A percentile compares a stretch with the other conserved stretches of the same genome.
Conservation (phyloP, 768 basidiomycete species). For the Kwoniella europaea region DNA sequence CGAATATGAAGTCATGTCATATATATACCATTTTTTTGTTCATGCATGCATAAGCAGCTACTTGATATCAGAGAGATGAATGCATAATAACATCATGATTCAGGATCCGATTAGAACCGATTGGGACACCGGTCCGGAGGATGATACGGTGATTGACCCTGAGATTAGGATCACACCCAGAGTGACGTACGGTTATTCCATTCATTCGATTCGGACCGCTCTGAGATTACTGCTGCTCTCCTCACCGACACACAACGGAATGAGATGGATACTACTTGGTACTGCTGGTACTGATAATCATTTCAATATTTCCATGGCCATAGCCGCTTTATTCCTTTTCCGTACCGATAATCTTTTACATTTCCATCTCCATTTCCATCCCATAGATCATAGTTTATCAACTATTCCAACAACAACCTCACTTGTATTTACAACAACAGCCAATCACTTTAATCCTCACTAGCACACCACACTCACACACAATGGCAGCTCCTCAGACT, state of each 20-base stretch:
- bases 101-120: conserved; percentile 11
- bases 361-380: not conserved
- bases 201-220: not conserved
- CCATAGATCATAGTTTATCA: not conserved
- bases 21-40: not conserved
- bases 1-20: conserved; percentile 1
- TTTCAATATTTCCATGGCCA: not conserved
- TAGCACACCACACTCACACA: conserved; percentile 3
- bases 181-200: conserved; percentile 15
- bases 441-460: not conserved
- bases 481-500: conserved; percentile 25
- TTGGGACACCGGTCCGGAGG: conserved; percentile 1
- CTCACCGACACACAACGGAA: no score
- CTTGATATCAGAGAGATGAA: not conserved
- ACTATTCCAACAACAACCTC: not conserved
- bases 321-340: conserved; percentile 1
- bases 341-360: not conserved
- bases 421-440: not conserved
- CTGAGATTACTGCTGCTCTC: not conserved
- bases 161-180: not conserved
- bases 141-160: not conserved
- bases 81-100: conserved; percentile 10
- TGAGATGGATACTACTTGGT: not conserved
- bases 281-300: not conserved
- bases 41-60: conserved; percentile 3